Evolutionary conservation across 2,329 filamentous ascomycete species (phyloP), one percentile per base, ranked within the genome.

Genomic region (Cladosporium colombiae): DNA sequence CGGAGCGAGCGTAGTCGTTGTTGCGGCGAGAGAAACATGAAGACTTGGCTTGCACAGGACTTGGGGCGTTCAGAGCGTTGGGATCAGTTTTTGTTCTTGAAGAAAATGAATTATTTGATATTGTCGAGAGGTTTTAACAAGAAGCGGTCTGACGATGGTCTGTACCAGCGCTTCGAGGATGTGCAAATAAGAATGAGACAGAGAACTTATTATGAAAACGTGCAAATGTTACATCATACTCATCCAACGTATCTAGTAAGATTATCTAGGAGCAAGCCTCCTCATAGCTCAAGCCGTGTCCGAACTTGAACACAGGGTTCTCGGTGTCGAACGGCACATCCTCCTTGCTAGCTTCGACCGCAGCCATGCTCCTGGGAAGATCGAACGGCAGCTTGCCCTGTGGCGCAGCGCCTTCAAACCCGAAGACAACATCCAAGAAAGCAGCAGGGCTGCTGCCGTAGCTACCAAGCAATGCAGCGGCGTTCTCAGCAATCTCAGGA

Each of bases 331-430:
- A 79, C 1, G 77, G 77, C 56, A 79, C 74, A 63, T 79, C 77
- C 66, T 76, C 76, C 50, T 65, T 68, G 27, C 68, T 71, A n/a
- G 68, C 75, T 56, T 78, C 76, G 0, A 82, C 82, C 1, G 81
- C 82, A 46, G 73, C 76, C 69, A 78, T 77, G 4, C 79, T 82
- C 16, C 79, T 70, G 0, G 83, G 82, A 33, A 85, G 63, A 70
- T 84, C 82, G 70, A 83, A 83, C 0, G 82, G 82, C 66, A 84
- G 65, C 71, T 74, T 79, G 0, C 82, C 82, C 65, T 78, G 69
- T 0, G 82, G 82, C 10, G 70, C 69, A 8, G 74, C 76, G 1
- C 73, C 74, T 46, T 77, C 73, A 8, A 75, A 68, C 0, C 75
- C 76, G 64, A 83, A 79, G 1, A 82, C 66, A 1, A 83, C 73